Percentiles rank a stretch among this genome's conserved stretches.
These are phyloP conservation scores for Stemphylium vesicarium DNA, from an alignment of 2,329 filamentous ascomycete genomes.

Conservation along the genomic window DNA sequence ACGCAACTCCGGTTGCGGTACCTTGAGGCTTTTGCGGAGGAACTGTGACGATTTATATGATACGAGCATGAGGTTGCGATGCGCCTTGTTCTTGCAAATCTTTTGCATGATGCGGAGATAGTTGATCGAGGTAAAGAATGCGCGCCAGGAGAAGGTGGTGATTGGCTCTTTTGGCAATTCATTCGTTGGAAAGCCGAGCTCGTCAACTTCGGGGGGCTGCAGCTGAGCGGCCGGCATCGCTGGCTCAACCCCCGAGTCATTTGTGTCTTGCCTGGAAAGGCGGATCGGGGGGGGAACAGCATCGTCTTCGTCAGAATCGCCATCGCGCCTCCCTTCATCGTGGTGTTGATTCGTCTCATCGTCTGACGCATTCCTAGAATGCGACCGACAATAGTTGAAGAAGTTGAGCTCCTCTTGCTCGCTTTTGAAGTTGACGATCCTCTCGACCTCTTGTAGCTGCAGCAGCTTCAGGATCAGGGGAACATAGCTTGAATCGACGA, in stretches of 20 bases:
- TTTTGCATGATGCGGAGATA: constrained; percentile 97
- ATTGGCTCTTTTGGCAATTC: constrained; percentile 77
- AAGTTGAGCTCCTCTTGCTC: constrained; percentile 86
- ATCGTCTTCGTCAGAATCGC: constrained; percentile 61
- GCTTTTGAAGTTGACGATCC: constrained; percentile 82
- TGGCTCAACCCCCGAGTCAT: constrained; percentile 34
- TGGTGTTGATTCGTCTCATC: constrained; percentile 29
- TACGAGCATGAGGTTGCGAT: constrained; percentile 90
- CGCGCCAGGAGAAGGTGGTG: constrained; percentile 88
- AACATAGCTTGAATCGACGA: constrained; percentile 94
- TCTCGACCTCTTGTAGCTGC: constrained; percentile 91
- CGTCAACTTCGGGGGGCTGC: constrained; percentile 71
- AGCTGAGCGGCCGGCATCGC: constrained; percentile 32
- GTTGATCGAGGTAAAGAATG: constrained; percentile 95
- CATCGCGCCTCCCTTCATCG: constrained; percentile 26
- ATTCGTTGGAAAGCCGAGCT: constrained; percentile 80
- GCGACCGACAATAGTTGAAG: constrained; percentile 84
- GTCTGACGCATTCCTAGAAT: constrained; percentile 65
- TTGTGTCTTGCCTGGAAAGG: constrained; percentile 56
- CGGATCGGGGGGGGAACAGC: constrained; percentile 81
- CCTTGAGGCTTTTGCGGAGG: constrained; percentile 86
- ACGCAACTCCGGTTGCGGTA: constrained; percentile 84
- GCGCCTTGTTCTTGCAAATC: constrained; percentile 93
- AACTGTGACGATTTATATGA: constrained; percentile 95
- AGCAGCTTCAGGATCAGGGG: constrained; percentile 92